Evolutionary conservation across 352 stramenopile species (phyloP), one percentile per base, ranked within the genome.

Genomic region (Peronospora farinosa): DNA sequence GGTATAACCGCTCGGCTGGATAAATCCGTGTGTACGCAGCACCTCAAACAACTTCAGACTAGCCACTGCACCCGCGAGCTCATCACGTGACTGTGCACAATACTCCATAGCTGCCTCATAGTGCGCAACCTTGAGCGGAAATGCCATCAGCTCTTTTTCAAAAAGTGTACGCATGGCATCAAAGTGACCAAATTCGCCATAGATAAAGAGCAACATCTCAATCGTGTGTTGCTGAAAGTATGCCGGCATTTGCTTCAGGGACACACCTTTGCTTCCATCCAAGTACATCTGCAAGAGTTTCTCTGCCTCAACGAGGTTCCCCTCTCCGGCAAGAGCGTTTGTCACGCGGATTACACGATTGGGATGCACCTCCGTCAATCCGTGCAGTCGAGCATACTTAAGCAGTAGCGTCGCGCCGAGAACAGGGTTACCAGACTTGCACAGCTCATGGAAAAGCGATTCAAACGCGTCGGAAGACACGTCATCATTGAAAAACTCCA

Each of bases 41-140:
- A 69, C 55, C 61, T 91, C 76, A 32, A 91, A 92, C 41, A 92
- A 55, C 55, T 79, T 74, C 44, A 92, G 59, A 40, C 66, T 76
- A 31, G 77, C 50, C 12, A 72, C 57, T 6, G 77, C 58, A 7
- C 72, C 77, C 15, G 55, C 58, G 0, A 67, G 56, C 17, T 58
- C 61, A 17, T 62, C 19, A 7, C 51, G 47, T 5, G 57, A 63
- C 32, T 66, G 47, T 3, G 65, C 47, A 21, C 65, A 78, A 44
- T 86, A 88, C 49, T 88, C 72, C 79, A 90, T 88, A 1, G 79
- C 79, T 23, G 67, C 31, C 32, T 88, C 73, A 62, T 77, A 90
- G 63, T 88, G 74, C 11, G 65, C 69, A 28, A 80, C 62, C 31
- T 63, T 47, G 30, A 88, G 60, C 17, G 74, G 69, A 46, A 84